phyloP scores from a whole-genome alignment of 129 eudicot species.

The Cynara cardunculus region DNA sequence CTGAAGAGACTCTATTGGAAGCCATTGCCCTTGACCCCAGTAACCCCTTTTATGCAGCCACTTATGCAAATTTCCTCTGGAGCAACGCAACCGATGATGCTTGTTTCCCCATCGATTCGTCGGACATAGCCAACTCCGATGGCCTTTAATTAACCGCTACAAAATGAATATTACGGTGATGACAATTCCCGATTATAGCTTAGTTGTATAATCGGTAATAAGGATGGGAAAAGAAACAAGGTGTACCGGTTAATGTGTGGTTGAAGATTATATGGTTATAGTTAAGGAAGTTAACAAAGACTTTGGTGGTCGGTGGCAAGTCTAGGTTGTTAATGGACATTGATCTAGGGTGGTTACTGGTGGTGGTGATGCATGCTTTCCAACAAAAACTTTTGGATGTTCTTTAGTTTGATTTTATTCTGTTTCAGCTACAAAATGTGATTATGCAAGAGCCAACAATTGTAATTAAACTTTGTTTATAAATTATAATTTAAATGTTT shows the following conservation, averaged over 20 bases:
- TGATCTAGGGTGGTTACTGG: background rate
- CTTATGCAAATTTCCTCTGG: conserved; percentile 91
- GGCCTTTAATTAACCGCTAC: conserved; percentile 23
- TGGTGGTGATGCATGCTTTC: background rate
- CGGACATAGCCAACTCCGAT: conserved; percentile 31
- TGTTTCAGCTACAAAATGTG: conserved; percentile 21
- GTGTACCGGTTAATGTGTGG: background rate
- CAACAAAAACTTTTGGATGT: background rate
- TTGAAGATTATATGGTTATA: conserved; percentile 9
- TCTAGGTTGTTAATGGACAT: background rate
- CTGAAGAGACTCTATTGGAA: conserved; percentile 78
- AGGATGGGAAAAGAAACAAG: background rate
- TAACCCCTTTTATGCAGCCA: conserved; percentile 82
- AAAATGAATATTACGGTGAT: background rate
- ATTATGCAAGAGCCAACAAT: conserved; percentile 22
- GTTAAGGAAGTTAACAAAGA: conserved; percentile 11
- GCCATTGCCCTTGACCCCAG: conserved; percentile 77
- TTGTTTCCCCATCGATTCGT: conserved; percentile 62
- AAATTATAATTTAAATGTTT: background rate
- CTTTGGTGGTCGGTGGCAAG: background rate
- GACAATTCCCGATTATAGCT: background rate
- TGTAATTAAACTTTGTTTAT: conserved; percentile 31
- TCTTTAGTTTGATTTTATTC: conserved; percentile 12
- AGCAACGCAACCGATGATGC: conserved; percentile 80
- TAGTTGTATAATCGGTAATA: conserved; percentile 12